Base-by-base conservation (phyloP, 2,329 filamentous ascomycete species). In the Fusarium sp. region DNA sequence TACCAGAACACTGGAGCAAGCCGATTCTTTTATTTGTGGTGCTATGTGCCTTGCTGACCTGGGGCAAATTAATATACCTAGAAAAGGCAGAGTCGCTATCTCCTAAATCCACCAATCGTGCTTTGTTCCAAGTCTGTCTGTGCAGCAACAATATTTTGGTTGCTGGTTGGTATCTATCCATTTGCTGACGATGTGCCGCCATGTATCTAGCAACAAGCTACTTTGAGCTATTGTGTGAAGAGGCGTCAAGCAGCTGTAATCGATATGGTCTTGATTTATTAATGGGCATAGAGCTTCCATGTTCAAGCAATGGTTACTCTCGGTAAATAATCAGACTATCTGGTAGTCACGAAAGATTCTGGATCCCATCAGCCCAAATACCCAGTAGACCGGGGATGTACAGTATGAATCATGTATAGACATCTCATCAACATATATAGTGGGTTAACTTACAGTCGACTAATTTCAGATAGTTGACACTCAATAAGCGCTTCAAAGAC, bases 1-100 rank as follows among this genome's bases (percentile, higher is more conserved):
- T 65, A 56, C 50, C 64, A 65, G 49, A 60, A 37, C 39, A 33
- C 43, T 71, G 60, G 63, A 48, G 52, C 52, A 41, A 56, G 44
- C 45, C 51, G 32, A 39, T 67, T 57, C 39, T 62, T 59, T n/a
- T 39, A 20, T 44, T 49, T 23, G 23, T 40, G 41, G 30, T 51
- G 30, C 39, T 32, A 44, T 43, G 40, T 39, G 25, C 41, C 43
- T 62, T 47, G 25, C 27, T 25, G 25, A 50, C n/a, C 49, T 45
- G 20, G 44, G 48, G 53, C 15, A 46, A 40, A 49, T 40, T 55
- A 41, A 40, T 41, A 30, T 44, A 49, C 33, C 37, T 44, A 33
- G 37, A 33, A 40, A 53, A 19, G 27, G 44, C 32, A 41, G 44
- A 19, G n/a, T 43, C 39, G 39, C 20, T 37, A 30, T 17, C 35